Evolutionary conservation across 2,329 filamentous ascomycete genomes (phyloP), one percentile per base, ranked within the genome.

Genomic region (Hymenoscyphus albidus): DNA sequence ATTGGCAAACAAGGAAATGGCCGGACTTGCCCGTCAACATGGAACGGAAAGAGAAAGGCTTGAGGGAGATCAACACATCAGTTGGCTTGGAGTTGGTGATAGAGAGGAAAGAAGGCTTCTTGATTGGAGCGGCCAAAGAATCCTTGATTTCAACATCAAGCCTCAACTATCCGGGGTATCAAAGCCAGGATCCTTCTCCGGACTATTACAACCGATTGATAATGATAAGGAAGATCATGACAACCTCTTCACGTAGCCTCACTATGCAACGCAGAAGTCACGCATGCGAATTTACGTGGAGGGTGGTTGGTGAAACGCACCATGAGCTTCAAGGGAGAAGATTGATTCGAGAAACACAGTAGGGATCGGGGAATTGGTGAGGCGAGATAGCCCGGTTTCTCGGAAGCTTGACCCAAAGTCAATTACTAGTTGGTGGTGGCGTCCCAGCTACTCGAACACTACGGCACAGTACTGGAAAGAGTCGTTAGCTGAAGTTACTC

Each of bases 171-270:
- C 42, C n/a, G 57, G 22, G 22, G 9, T 7, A 13, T 14, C 38
- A 31, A 42, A 40, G 18, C 22, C 35, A 22, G 38, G 27, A 59
- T 3, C 58, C 18, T 59, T 40, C 40, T 59, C 22, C 40, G 58
- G n/a, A 27, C n/a, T 59, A 22, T 32, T 59, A n/a, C 58, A 54
- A 54, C 48, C 48, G 48, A 54, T 54, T 27, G 18, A 59, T 59
- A 59, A 59, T 10, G 39, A 59, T 59, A 32, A 38, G 35, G 18
- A 38, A n/a, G 35, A 59, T 58, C 56, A 32, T 7, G 32, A 35
- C n/a, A 39, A 18, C 31, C n/a, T 44, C 40, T 35, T 44, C 40
- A 40, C 10, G 27, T 12, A 59, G 58, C n/a, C 39, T 42, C 18
- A 14, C 22, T 22, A 59, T 39, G 38, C 39, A 31, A 14, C 22